A percentile compares a stretch with the other conserved stretches of the same genome.
Conservation (phyloP, 2,329 filamentous ascomycete genomes). For the Simplicillium sp. region DNA sequence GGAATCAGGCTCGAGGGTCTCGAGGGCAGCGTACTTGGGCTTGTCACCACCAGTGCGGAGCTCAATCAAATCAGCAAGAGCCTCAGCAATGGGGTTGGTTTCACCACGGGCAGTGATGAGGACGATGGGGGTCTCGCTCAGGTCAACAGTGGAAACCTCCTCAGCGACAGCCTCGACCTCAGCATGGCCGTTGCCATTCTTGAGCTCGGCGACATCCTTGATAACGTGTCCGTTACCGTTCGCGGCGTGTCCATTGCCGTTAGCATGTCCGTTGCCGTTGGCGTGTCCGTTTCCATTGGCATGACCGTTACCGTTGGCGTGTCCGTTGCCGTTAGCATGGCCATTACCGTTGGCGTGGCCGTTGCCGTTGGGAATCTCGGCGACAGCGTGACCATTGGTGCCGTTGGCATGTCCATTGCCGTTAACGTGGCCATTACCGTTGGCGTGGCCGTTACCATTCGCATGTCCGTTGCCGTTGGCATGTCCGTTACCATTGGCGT, state of each 20-base stretch:
- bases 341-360: slow-evolving; percentile 2
- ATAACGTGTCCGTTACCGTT: slow-evolving; percentile 1
- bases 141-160: slow-evolving; percentile 2
- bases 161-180: not conserved
- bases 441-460: not conserved
- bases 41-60: slow-evolving; percentile 11
- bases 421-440: slow-evolving; percentile 2
- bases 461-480: not conserved
- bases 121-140: slow-evolving; percentile 10
- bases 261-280: not conserved
- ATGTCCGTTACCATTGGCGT: not conserved
- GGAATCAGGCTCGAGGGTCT: slow-evolving; percentile 7
- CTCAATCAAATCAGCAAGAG: slow-evolving; percentile 13
- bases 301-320: slow-evolving; percentile 3
- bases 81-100: slow-evolving; percentile 10
- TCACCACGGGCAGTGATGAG: slow-evolving; percentile 14
- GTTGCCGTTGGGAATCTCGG: not conserved
- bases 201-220: not conserved
- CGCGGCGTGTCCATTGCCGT: slow-evolving; percentile 1
- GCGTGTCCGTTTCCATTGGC: not conserved
- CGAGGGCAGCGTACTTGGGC: slow-evolving; percentile 11
- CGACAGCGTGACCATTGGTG: slow-evolving; percentile 3
- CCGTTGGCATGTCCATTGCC: slow-evolving; percentile 7
- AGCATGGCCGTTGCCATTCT: not conserved
- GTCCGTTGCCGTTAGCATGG: not conserved